Conservation (phyloP, 164 flowering plant genomes). For the Stephania yunnanensis region DNA sequence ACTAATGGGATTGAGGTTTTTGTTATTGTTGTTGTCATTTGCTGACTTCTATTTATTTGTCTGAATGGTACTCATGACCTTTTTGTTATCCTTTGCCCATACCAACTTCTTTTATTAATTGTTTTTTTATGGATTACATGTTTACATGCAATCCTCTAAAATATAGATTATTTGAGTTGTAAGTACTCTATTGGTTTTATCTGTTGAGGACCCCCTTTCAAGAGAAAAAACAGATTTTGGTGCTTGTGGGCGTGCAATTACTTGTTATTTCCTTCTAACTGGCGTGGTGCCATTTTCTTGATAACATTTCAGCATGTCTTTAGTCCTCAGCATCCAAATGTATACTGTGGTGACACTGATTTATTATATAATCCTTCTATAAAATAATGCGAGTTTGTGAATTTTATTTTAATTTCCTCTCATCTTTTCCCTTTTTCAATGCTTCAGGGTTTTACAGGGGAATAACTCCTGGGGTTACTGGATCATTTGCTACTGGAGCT, state of each 20-base stretch:
- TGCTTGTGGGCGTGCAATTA: too few species aligned
- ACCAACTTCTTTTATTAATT: background rate
- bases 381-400: background rate
- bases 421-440: background rate
- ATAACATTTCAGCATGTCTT: background rate
- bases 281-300: background rate
- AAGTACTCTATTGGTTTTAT: background rate
- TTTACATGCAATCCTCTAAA: background rate
- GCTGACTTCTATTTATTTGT: background rate
- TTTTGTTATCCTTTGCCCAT: background rate
- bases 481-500: slow-evolving; percentile 97
- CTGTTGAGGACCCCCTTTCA: background rate
- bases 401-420: background rate
- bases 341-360: background rate
- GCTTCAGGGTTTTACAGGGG: slow-evolving; percentile 83
- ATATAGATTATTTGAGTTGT: background rate
- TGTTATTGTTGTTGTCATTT: background rate
- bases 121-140: background rate
- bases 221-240: background rate
- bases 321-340: background rate
- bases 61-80: background rate
- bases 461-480: slow-evolving; percentile 71
- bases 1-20: too few species aligned
- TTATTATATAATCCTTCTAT: background rate
- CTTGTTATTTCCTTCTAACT: background rate